These are phyloP conservation scores for Coelastrella sp. DNA, from an alignment of 139 green algal species.

Conservation along the genomic window DNA sequence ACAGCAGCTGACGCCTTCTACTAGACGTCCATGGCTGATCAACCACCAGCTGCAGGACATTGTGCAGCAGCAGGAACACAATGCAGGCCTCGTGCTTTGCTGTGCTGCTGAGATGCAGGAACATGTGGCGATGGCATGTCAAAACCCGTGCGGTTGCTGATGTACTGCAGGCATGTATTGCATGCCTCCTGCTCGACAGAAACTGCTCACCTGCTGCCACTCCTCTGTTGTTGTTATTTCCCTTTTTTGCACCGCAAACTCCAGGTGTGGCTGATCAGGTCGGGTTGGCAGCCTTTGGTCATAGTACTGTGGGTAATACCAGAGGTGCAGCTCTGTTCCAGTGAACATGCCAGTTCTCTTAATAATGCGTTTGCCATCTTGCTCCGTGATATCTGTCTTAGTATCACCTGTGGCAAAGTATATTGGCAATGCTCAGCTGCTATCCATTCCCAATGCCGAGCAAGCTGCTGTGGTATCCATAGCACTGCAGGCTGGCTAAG, in stretches of 20 bases:
- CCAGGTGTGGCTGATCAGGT: conserved; percentile 65
- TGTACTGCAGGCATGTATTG: too few relatives aligned
- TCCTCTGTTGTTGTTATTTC: conserved; percentile 64
- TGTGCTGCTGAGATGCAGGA: conserved; percentile 53
- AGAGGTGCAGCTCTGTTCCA: conserved; percentile 75
- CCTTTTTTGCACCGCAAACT: conserved; percentile 63
- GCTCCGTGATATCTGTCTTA: conserved; percentile 64
- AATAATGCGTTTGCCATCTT: conserved; percentile 71
- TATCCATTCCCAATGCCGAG: too few relatives aligned
- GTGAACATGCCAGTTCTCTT: conserved; percentile 73
- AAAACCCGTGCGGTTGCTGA: too few relatives aligned
- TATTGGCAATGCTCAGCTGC: too few relatives aligned
- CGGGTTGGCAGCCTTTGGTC: conserved; percentile 62
- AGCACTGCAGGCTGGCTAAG: background rate
- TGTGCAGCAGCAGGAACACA: too few relatives aligned
- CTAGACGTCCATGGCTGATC: conserved; percentile 73
- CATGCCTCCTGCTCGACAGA: too few relatives aligned
- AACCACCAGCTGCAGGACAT: conserved; percentile 59
- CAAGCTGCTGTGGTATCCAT: background rate
- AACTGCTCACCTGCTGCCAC: conserved; percentile 67
- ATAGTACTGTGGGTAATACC: conserved; percentile 42
- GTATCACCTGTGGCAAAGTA: conserved; percentile 8
- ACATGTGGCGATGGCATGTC: background rate
- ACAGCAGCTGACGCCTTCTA: conserved; percentile 59
- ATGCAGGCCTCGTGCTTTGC: background rate